Percentiles rank a stretch among this genome's conserved stretches.
phyloP scores from a whole-genome alignment of 441 rosid genomes.

The Gossypium laxum region DNA sequence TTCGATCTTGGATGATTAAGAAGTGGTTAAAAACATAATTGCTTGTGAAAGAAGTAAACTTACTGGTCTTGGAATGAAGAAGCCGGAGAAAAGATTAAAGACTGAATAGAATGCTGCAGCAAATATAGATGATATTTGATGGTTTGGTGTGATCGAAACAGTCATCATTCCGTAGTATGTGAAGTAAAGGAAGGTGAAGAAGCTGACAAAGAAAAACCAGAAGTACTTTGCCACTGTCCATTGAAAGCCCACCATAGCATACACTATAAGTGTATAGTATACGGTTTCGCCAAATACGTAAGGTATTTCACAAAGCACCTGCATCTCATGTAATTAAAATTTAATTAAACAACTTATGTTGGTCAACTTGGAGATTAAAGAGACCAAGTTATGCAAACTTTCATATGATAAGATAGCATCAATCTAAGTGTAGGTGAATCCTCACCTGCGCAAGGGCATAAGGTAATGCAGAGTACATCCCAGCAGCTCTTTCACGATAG shows the following conservation, averaged over 20 bases:
- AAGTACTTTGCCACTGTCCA: slow-evolving; percentile 73
- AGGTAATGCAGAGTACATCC: slow-evolving; percentile 88
- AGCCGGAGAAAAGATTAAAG: slow-evolving; percentile 85
- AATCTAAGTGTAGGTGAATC: not conserved
- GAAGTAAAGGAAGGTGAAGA: slow-evolving; percentile 90
- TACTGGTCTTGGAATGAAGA: slow-evolving; percentile 86
- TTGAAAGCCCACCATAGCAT: slow-evolving; percentile 72
- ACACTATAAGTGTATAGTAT: slow-evolving; percentile 61
- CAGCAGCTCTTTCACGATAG: slow-evolving; percentile 83
- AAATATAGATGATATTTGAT: slow-evolving; percentile 72
- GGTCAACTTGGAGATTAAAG: no score
- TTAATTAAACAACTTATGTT: not conserved
- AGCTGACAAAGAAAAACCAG: slow-evolving; percentile 75
- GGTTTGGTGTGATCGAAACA: slow-evolving; percentile 75
- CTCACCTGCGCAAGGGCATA: slow-evolving; percentile 86
- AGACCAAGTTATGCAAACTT: not conserved
- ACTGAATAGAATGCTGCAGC: slow-evolving; percentile 73
- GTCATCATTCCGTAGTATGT: slow-evolving; percentile 98
- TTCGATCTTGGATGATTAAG: not conserved
- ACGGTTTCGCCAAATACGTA: slow-evolving; percentile 60
- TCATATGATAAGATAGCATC: not conserved
- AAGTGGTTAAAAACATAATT: not conserved
- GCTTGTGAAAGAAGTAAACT: slow-evolving; percentile 17
- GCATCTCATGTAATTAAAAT: slow-evolving; percentile 16
- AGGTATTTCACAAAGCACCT: slow-evolving; percentile 74